These are phyloP conservation scores for Lasiodiplodia hormozganensis DNA, from an alignment of 2,329 filamentous ascomycete species.

Conservation along the genomic window DNA sequence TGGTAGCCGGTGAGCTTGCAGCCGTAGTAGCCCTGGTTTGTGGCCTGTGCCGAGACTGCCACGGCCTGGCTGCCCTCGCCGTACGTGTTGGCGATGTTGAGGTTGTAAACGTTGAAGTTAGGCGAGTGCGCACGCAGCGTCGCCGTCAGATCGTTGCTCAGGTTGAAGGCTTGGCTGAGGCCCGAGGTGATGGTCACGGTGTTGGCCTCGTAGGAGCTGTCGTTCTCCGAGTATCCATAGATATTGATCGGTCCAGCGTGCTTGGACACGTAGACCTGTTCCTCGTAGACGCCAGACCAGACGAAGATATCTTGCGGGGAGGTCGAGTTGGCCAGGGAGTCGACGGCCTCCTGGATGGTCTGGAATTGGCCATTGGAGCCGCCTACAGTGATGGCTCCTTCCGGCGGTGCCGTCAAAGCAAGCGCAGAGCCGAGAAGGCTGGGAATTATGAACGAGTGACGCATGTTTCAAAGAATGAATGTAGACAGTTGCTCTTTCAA, in stretches of 20 bases:
- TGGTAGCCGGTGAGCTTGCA: slow-evolving; percentile 62
- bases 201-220: slow-evolving; percentile 60
- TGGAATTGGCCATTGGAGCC: slow-evolving; percentile 43
- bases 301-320: slow-evolving; percentile 65
- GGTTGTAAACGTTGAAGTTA: slow-evolving; percentile 65
- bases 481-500: not conserved
- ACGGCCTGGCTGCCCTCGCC: slow-evolving; percentile 49
- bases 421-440: not conserved
- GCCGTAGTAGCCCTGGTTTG: slow-evolving; percentile 61
- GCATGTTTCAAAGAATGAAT: slow-evolving; percentile 3
- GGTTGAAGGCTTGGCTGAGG: slow-evolving; percentile 43
- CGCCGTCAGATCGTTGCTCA: slow-evolving; percentile 58
- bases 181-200: slow-evolving; percentile 58
- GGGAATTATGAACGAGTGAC: not conserved
- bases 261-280: slow-evolving; percentile 61
- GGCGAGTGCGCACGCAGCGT: slow-evolving; percentile 53
- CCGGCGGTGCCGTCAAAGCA: slow-evolving; percentile 51
- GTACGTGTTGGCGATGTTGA: slow-evolving; percentile 59
- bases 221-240: slow-evolving; percentile 63
- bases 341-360: slow-evolving; percentile 60
- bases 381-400: slow-evolving; percentile 56
- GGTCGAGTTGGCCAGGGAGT: slow-evolving; percentile 58
- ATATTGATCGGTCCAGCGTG: slow-evolving; percentile 58
- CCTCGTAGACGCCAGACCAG: slow-evolving; percentile 61
- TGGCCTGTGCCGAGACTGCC: slow-evolving; percentile 57